A percentile compares a stretch with the other conserved stretches of the same genome.
phyloP scores from a whole-genome alignment of 2,329 filamentous ascomycete genomes.

The Stagonosporopsis chrysanthemi region DNA sequence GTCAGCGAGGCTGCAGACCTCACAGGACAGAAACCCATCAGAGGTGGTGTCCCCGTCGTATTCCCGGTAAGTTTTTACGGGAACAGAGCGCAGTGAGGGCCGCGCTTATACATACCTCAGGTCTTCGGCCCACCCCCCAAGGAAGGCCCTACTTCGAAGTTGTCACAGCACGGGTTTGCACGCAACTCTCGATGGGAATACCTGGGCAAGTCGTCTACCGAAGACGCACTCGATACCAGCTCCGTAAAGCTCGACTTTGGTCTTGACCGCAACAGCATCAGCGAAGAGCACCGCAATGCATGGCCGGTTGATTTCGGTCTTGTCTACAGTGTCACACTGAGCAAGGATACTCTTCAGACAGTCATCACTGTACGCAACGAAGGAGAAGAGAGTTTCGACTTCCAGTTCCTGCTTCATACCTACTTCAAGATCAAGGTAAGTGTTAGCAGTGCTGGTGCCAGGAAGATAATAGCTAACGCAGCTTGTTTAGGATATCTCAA shows the following conservation, averaged over 20 bases:
- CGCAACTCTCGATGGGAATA: constrained; percentile 92
- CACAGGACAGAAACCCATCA: constrained; percentile 87
- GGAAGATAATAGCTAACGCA: not conserved
- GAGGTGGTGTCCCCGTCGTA: constrained; percentile 90
- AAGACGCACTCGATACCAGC: constrained; percentile 57
- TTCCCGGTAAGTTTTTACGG: constrained; percentile 74
- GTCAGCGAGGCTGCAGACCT: constrained; percentile 80
- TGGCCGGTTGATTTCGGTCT: constrained; percentile 91
- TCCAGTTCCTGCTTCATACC: constrained; percentile 89
- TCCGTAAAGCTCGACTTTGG: constrained; percentile 96
- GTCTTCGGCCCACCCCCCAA: constrained; percentile 82
- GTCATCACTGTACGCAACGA: constrained; percentile 89
- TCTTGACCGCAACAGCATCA: constrained; percentile 75
- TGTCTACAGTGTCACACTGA: constrained; percentile 90
- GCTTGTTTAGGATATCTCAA: constrained; percentile 73
- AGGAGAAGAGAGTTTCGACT: constrained; percentile 82
- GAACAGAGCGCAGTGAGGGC: not conserved
- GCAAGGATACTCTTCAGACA: constrained; percentile 76
- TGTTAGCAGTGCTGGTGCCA: not conserved
- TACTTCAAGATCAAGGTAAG: constrained; percentile 83
- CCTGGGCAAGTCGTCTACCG: constrained; percentile 82
- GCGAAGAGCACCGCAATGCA: constrained; percentile 69
- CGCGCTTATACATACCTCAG: constrained; percentile 53
- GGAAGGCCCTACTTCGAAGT: constrained; percentile 75
- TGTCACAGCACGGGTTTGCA: constrained; percentile 95